Conservation (phyloP, 805 yeast species). For the Kuraishia hungarica region DNA sequence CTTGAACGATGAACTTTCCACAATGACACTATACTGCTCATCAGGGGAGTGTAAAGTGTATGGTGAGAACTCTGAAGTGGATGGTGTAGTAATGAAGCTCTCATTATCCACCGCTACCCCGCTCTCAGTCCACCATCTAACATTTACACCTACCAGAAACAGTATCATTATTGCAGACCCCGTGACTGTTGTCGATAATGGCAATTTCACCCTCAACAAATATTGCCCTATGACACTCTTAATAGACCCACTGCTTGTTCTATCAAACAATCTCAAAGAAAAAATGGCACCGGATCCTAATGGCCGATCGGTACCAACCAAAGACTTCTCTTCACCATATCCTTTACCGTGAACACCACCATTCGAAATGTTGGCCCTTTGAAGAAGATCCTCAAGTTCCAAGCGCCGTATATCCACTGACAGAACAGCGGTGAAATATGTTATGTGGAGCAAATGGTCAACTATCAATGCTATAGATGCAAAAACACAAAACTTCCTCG, state of each 20-base stretch:
- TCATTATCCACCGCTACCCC: background rate
- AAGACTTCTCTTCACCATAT: background rate
- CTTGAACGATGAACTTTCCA: slow-evolving; percentile 10
- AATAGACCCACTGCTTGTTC: slow-evolving; percentile 3
- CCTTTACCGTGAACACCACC: background rate
- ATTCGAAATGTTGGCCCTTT: slow-evolving; percentile 5
- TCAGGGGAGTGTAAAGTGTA: background rate
- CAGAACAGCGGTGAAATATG: slow-evolving; percentile 58
- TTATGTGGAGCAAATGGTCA: slow-evolving; percentile 53
- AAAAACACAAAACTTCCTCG: slow-evolving; percentile 35
- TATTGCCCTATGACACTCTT: slow-evolving; percentile 19
- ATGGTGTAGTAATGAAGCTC: no score
- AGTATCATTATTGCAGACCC: slow-evolving; percentile 19
- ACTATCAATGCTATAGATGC: slow-evolving; percentile 38
- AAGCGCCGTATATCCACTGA: slow-evolving; percentile 58
- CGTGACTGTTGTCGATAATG: slow-evolving; percentile 24
- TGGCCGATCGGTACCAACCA: slow-evolving; percentile 5
- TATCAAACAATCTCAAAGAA: slow-evolving; percentile 11
- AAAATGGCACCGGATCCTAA: slow-evolving; percentile 14
- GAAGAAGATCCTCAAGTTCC: slow-evolving; percentile 49
- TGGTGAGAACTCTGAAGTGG: no score
- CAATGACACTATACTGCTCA: slow-evolving; percentile 2
- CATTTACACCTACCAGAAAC: slow-evolving; percentile 19
- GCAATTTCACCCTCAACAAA: slow-evolving; percentile 26
- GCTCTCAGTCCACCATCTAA: slow-evolving; percentile 26